Percentiles rank a stretch among this genome's conserved stretches.
Evolutionary conservation across 2,329 filamentous ascomycete species (phyloP).

Genomic region (Stagonosporopsis cucurbitacearum): DNA sequence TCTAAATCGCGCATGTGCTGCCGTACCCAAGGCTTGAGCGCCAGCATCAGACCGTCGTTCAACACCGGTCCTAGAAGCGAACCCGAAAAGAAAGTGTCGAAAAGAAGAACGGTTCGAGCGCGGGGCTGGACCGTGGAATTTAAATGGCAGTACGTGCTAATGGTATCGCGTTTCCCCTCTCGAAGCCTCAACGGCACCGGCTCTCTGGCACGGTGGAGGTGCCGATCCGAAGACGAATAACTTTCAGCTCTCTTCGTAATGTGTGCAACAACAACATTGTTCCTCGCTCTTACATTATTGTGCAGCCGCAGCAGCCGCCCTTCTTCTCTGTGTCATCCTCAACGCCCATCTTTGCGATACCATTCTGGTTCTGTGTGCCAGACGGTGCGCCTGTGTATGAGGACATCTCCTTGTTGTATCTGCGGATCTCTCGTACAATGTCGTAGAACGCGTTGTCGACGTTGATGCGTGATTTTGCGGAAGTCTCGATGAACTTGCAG

Average conservation of each 20-base stretch:
- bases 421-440: constrained; percentile 95
- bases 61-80: constrained; percentile 38
- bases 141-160: constrained; percentile 45
- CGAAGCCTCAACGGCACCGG: constrained; percentile 27
- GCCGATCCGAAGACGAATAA: constrained; percentile 36
- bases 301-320: constrained; percentile 87
- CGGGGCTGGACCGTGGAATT: constrained; percentile 29
- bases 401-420: constrained; percentile 98
- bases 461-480: constrained; percentile 96
- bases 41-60: constrained; percentile 39
- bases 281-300: constrained; percentile 72
- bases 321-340: constrained; percentile 70
- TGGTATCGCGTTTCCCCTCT: constrained; percentile 42
- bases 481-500: constrained; percentile 99
- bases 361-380: constrained; percentile 63
- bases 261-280: constrained; percentile 18
- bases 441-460: constrained; percentile 99
- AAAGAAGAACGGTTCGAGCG: constrained; percentile 25
- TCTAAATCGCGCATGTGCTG: constrained; percentile 39
- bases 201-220: constrained; percentile 34
- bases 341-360: constrained; percentile 77
- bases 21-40: constrained; percentile 15
- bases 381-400: constrained; percentile 74
- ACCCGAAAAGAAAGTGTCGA: constrained; percentile 35
- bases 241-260: constrained; percentile 27